Evolutionary conservation across 768 basidiomycete species (phyloP).

Genomic region (Pleurotus djamor): DNA sequence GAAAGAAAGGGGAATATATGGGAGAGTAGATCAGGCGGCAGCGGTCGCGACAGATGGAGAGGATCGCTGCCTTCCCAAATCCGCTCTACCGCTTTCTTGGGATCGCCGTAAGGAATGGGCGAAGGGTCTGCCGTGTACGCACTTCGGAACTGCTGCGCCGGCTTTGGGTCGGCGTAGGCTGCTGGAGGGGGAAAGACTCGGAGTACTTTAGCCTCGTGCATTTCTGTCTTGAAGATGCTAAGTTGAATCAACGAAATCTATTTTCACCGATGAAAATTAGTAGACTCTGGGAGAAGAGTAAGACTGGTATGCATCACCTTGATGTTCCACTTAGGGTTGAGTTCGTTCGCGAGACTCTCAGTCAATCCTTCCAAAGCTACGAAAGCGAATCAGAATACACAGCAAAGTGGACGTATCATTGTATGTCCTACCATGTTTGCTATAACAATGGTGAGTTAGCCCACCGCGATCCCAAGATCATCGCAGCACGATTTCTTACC

Average conservation of each 20-base stretch:
- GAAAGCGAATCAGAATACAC: constrained; percentile 2
- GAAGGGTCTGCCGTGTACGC: not conserved
- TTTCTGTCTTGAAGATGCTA: constrained; percentile 13
- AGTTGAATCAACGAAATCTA: constrained; percentile 15
- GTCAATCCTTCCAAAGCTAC: constrained; percentile 25
- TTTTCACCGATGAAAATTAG: not conserved
- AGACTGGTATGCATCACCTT: not conserved
- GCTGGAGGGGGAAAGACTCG: not conserved
- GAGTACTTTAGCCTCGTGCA: not conserved
- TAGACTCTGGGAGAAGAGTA: not conserved
- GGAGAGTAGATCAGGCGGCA: too few species aligned
- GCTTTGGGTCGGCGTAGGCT: not conserved
- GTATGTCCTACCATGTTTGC: not conserved
- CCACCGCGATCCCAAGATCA: not conserved
- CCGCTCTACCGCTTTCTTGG: not conserved
- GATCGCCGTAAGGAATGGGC: not conserved
- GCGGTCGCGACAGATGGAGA: too few species aligned
- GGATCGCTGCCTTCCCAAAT: too few species aligned
- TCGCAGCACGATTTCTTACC: not conserved
- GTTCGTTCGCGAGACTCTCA: constrained; percentile 22
- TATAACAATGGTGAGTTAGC: not conserved
- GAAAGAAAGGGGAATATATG: too few species aligned
- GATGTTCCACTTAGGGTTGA: constrained; percentile 34
- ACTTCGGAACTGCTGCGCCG: not conserved
- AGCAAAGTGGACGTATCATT: not conserved